These are phyloP conservation scores for Dactylis glomerata DNA, from an alignment of 176 grass and related monocot genomes.

Conservation along the genomic window DNA sequence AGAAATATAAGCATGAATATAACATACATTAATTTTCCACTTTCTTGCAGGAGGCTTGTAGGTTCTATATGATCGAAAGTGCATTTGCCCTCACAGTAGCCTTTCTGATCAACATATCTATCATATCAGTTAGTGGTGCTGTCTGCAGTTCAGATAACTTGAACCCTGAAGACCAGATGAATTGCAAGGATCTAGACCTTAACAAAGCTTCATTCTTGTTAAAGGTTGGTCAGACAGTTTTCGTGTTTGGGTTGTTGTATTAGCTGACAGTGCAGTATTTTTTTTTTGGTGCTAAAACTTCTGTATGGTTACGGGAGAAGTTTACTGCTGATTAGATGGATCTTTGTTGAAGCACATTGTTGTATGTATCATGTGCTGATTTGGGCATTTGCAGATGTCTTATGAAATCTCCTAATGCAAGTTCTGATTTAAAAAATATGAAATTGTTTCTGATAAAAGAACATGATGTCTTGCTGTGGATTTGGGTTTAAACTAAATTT, in stretches of 20 bases:
- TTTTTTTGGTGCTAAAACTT: not conserved
- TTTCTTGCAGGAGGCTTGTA: conserved; percentile 82
- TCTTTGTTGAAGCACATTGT: not conserved
- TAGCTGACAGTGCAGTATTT: not conserved
- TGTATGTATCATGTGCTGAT: not conserved
- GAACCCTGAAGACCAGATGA: conserved; percentile 67
- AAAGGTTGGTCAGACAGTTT: conserved; percentile 49
- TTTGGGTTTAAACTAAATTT: not conserved
- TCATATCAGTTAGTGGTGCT: conserved; percentile 95
- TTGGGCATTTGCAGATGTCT: not conserved
- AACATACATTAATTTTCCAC: conserved; percentile 22
- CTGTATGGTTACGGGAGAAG: not conserved
- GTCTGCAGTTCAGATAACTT: conserved; percentile 76
- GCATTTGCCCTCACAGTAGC: conserved; percentile 90
- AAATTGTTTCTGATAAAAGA: not conserved
- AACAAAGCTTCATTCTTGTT: conserved; percentile 98
- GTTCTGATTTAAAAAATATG: not conserved
- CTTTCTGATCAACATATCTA: conserved; percentile 95
- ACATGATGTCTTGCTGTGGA: not conserved
- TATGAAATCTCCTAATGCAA: not conserved
- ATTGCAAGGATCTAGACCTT: conserved; percentile 83
- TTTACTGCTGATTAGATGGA: not conserved
- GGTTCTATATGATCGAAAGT: conserved; percentile 96
- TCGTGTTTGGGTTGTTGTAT: not conserved
- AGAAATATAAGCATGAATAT: not conserved